phyloP scores from a whole-genome alignment of 352 stramenopile genomes.

The Phytophthora hibernalis region DNA sequence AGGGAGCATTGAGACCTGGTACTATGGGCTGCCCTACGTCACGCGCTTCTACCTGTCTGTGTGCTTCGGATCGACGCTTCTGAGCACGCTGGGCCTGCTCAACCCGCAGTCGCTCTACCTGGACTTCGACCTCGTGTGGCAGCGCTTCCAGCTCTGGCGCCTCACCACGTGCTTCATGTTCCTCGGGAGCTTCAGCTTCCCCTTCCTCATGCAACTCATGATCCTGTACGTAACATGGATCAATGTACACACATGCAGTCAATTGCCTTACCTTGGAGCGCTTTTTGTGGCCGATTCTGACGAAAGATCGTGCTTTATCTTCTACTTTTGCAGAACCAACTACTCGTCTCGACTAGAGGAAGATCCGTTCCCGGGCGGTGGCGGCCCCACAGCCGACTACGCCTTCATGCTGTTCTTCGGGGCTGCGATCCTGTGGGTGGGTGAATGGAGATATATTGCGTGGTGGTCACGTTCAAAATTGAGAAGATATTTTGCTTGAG shows the following conservation, averaged over 20 bases:
- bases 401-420: slow-evolving; percentile 92
- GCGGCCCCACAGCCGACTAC: slow-evolving; percentile 86
- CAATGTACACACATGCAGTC: background rate
- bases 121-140: slow-evolving; percentile 87
- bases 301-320: slow-evolving; percentile 1
- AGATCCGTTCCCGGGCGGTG: slow-evolving; percentile 84
- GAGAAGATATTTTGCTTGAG: background rate
- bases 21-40: slow-evolving; percentile 85
- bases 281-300: background rate
- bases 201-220: slow-evolving; percentile 92
- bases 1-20: slow-evolving; percentile 84
- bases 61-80: slow-evolving; percentile 83
- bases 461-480: too few species aligned
- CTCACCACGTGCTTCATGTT: slow-evolving; percentile 91
- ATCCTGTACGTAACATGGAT: slow-evolving; percentile 66
- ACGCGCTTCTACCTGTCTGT: slow-evolving; percentile 88
- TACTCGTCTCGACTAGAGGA: slow-evolving; percentile 87
- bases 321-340: slow-evolving; percentile 55
- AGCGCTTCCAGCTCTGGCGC: slow-evolving; percentile 90
- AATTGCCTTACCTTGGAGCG: background rate
- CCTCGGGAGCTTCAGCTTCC: slow-evolving; percentile 88
- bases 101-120: slow-evolving; percentile 87
- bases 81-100: slow-evolving; percentile 82
- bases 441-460: background rate
- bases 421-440: slow-evolving; percentile 76